phyloP scores from a whole-genome alignment of 352 stramenopile species.

The Phytopythium helicoides region DNA sequence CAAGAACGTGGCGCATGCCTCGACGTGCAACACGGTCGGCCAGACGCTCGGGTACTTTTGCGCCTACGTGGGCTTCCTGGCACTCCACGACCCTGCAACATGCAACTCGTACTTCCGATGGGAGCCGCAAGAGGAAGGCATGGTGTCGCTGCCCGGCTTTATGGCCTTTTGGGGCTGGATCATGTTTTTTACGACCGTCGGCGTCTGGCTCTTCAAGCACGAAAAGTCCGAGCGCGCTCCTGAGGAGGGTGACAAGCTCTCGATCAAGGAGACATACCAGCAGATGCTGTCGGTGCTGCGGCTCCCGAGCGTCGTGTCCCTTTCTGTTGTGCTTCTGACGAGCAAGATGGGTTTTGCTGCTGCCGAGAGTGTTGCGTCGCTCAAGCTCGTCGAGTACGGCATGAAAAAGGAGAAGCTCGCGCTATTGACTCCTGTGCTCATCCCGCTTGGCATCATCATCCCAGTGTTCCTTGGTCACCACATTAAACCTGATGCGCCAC shows the following conservation, averaged over 20 bases:
- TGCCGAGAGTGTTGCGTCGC: slow-evolving; percentile 86
- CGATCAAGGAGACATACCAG: slow-evolving; percentile 87
- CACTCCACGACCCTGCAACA: slow-evolving; percentile 92
- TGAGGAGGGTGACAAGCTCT: slow-evolving; percentile 57
- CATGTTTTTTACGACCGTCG: slow-evolving; percentile 91
- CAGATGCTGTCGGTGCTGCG: slow-evolving; percentile 86
- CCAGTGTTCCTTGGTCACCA: slow-evolving; percentile 72
- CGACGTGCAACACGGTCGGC: slow-evolving; percentile 95
- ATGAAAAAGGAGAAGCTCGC: slow-evolving; percentile 93
- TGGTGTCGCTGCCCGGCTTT: slow-evolving; percentile 88
- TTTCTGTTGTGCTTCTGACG: slow-evolving; percentile 90
- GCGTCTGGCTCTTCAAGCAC: slow-evolving; percentile 92
- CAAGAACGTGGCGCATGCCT: slow-evolving; percentile 96
- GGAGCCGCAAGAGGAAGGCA: slow-evolving; percentile 54
- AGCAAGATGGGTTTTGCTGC: slow-evolving; percentile 91
- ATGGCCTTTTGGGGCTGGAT: slow-evolving; percentile 94
- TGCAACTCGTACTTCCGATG: slow-evolving; percentile 90
- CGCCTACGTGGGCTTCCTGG: slow-evolving; percentile 98
- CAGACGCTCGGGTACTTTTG: slow-evolving; percentile 98
- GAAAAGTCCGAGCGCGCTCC: slow-evolving; percentile 62
- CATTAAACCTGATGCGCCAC: slow-evolving; percentile 67
- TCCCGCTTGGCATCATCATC: slow-evolving; percentile 88
- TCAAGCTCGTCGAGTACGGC: slow-evolving; percentile 92
- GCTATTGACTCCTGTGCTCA: slow-evolving; percentile 82
- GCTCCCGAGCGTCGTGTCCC: slow-evolving; percentile 82